Evolutionary conservation across 768 basidiomycete genomes (phyloP).

Genomic region (Galerina sulciceps): DNA sequence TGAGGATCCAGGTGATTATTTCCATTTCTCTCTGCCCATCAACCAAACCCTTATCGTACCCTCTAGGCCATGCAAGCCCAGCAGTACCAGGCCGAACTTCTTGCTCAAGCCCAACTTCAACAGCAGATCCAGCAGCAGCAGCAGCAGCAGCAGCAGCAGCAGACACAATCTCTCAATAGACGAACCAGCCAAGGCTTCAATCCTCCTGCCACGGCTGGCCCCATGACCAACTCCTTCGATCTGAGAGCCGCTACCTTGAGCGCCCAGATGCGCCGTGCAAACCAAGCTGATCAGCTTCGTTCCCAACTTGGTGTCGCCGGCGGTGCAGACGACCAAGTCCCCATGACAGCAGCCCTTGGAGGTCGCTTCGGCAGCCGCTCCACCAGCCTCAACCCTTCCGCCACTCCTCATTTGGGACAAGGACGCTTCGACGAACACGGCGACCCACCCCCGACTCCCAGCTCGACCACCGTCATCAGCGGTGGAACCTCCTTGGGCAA

Average conservation of each 20-base stretch:
- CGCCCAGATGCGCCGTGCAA: constrained; percentile 68
- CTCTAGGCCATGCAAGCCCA: constrained; percentile 70
- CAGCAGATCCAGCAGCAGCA: constrained; percentile 27
- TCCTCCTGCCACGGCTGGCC: constrained; percentile 77
- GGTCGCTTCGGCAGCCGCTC: constrained; percentile 77
- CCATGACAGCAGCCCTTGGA: constrained; percentile 81
- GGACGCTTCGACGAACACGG: constrained; percentile 40
- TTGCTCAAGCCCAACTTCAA: constrained; percentile 56
- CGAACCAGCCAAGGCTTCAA: constrained; percentile 53
- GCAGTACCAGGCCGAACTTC: constrained; percentile 74
- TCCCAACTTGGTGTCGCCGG: constrained; percentile 56
- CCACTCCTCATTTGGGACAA: constrained; percentile 1
- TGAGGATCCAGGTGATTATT: constrained; percentile 73
- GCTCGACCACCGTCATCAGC: constrained; percentile 69
- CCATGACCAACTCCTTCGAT: constrained; percentile 67
- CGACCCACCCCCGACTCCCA: constrained; percentile 59
- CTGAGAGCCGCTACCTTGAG: constrained; percentile 57
- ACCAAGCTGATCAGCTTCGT: constrained; percentile 69
- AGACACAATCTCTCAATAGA: constrained; percentile 47
- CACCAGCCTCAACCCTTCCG: constrained; percentile 43
- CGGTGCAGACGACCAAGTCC: constrained; percentile 59
- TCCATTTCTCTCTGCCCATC: background rate
- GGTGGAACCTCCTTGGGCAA: constrained; percentile 74
- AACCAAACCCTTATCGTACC: constrained; percentile 13
- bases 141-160: constrained; percentile 31